phyloP scores from a whole-genome alignment of 352 stramenopile genomes.

The Phytophthora capsici region DNA sequence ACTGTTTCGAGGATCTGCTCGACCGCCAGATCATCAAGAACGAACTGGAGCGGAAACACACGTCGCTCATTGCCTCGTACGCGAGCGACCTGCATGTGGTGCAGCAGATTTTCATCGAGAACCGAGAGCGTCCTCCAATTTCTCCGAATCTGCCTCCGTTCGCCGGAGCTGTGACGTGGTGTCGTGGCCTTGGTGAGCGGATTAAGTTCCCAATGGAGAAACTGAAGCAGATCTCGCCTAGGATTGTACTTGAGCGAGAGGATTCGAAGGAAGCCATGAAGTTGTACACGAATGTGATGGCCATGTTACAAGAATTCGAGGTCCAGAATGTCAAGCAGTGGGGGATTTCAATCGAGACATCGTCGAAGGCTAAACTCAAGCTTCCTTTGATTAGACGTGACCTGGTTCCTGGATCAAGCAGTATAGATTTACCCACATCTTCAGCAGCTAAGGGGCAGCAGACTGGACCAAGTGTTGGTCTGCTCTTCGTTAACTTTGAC shows the following conservation, averaged over 20 bases:
- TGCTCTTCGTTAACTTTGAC: conserved; percentile 93
- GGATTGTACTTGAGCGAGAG: conserved; percentile 87
- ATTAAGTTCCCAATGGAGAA: conserved; percentile 93
- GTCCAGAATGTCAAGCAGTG: conserved; percentile 86
- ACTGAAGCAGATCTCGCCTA: conserved; percentile 76
- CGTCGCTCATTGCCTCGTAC: conserved; percentile 79
- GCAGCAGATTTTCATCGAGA: conserved; percentile 92
- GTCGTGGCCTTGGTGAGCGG: conserved; percentile 81
- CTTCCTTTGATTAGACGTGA: conserved; percentile 83
- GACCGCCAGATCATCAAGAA: conserved; percentile 87
- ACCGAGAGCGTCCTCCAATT: conserved; percentile 86
- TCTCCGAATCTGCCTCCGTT: conserved; percentile 90
- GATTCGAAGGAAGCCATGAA: conserved; percentile 92
- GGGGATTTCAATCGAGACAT: conserved; percentile 80
- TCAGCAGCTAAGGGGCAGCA: conserved; percentile 12
- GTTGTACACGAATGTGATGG: conserved; percentile 89
- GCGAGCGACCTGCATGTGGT: conserved; percentile 82
- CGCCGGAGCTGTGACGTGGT: conserved; percentile 92
- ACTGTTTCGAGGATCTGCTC: conserved; percentile 91
- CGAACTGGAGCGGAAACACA: conserved; percentile 90
- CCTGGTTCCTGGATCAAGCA: conserved; percentile 15
- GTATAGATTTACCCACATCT: conserved; percentile 6
- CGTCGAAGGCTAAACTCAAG: conserved; percentile 88
- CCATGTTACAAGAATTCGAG: conserved; percentile 83
- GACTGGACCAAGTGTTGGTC: conserved; percentile 10